Percentiles rank a stretch among this genome's conserved stretches.
Evolutionary conservation across 129 eudicot species (phyloP).

Genomic region (Artemisia annua): DNA sequence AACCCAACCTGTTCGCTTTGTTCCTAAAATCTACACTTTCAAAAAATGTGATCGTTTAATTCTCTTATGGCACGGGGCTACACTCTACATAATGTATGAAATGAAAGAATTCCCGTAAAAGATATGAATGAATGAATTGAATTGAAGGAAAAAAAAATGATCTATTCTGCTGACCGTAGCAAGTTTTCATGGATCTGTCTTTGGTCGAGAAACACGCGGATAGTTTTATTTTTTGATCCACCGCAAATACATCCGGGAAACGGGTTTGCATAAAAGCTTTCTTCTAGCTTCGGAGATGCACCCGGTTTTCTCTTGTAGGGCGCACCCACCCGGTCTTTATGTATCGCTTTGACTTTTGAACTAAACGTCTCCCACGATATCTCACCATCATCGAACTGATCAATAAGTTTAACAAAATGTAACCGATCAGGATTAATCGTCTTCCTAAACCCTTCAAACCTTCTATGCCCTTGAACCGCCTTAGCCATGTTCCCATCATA

Average conservation of each 20-base stretch:
- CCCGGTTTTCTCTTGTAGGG: constrained; percentile 61
- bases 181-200: constrained; percentile 28
- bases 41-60: constrained; percentile 14
- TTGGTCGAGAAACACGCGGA: constrained; percentile 14
- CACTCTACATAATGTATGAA: constrained; percentile 25
- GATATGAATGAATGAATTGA: constrained; percentile 17
- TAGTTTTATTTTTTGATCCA: constrained; percentile 31
- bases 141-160: background rate
- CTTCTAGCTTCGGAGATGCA: constrained; percentile 62
- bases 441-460: constrained; percentile 79
- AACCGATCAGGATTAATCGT: constrained; percentile 85
- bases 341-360: constrained; percentile 52
- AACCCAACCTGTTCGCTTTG: constrained; percentile 24
- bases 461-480: constrained; percentile 89
- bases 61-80: constrained; percentile 24
- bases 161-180: constrained; percentile 24
- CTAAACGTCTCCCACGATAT: constrained; percentile 70
- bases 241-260: constrained; percentile 86
- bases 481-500: constrained; percentile 99
- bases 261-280: constrained; percentile 93
- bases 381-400: constrained; percentile 52
- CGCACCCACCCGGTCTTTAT: constrained; percentile 66
- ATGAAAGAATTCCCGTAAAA: constrained; percentile 11
- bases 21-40: constrained; percentile 26
- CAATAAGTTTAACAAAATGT: constrained; percentile 61